Evolutionary conservation across 257 asterid species (phyloP), one percentile per base, ranked within the genome.

Genomic region (Fraxinus pennsylvanica): DNA sequence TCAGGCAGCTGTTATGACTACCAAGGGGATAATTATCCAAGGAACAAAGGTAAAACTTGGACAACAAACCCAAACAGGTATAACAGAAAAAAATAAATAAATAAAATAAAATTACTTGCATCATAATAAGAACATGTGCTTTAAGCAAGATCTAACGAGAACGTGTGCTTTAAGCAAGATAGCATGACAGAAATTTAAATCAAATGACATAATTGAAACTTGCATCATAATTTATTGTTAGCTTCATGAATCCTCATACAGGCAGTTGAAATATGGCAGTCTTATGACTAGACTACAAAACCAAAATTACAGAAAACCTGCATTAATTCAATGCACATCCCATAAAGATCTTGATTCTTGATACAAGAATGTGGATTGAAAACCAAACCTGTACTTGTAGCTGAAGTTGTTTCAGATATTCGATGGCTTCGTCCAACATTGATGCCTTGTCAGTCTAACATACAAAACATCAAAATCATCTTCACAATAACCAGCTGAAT

Each of bases 391-490:
- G 99, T 68, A 96, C 98, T 92, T 93, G 97, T 54, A 90, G 90
- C 79, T 96, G 99, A 72, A 96, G 97, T 88, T 96, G 98, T 85
- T 96, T 96, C 81, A 96, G 91, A 84, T 96, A 93, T 81, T 92
- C 99, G 75, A 93, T 96, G 77, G 97, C 97, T 84, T 93, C 98
- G 80, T 96, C 98, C 91, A 96, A 82, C 98, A 96, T 93, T 5
- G 99, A 96, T 76, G 98, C 97, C 85, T 96, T 96, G 85, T 93
- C 98, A 50, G 98, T 92, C 99, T 96, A 79, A 41, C 76, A 84
- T 39, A 83, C 3, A 63, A 80, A 70, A 63, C 74, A 81, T 29
- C 77, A 65, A n/a, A 75, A 72, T 74, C 33, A 80, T 79, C 30
- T 32, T 35, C 15, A 43, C 15, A 43, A 43, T 43, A 43, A 83